phyloP scores from a whole-genome alignment of 2,329 filamentous ascomycete species.

The Fusarium sp. region DNA sequence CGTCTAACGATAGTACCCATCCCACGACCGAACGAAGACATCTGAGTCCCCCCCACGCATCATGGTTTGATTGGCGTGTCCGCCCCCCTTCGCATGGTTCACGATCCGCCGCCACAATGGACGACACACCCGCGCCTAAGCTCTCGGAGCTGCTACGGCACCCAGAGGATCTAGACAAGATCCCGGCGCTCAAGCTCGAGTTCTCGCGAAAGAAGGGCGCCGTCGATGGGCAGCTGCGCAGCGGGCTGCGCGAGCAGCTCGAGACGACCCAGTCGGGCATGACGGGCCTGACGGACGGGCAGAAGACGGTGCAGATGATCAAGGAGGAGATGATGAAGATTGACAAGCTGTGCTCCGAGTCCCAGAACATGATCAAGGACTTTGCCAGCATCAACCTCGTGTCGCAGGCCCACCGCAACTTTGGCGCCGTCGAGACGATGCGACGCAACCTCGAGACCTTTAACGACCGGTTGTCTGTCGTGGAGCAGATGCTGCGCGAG shows the following conservation, averaged over 20 bases:
- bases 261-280: constrained; percentile 95
- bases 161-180: constrained; percentile 97
- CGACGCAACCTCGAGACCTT: constrained; percentile 89
- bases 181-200: constrained; percentile 85
- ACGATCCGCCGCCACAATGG: constrained; percentile 45
- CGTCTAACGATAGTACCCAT: background rate
- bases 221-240: constrained; percentile 88
- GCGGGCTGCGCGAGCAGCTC: constrained; percentile 88
- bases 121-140: constrained; percentile 74
- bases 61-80: constrained; percentile 43
- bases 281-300: constrained; percentile 84
- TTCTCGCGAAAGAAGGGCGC: constrained; percentile 93
- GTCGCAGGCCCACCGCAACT: constrained; percentile 95
- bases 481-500: constrained; percentile 80
- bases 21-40: background rate
- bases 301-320: constrained; percentile 89
- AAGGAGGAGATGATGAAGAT: constrained; percentile 99
- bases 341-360: constrained; percentile 95
- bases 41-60: constrained; percentile 14
- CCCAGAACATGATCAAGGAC: constrained; percentile 96
- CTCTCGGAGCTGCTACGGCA: constrained; percentile 93
- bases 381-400: constrained; percentile 92
- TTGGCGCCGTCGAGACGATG: constrained; percentile 93
- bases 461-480: constrained; percentile 74
- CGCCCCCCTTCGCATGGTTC: constrained; percentile 35